These are phyloP conservation scores for Pholiota adiposa DNA, from an alignment of 1,284 basidiomycete genomes.

Conservation along the genomic window DNA sequence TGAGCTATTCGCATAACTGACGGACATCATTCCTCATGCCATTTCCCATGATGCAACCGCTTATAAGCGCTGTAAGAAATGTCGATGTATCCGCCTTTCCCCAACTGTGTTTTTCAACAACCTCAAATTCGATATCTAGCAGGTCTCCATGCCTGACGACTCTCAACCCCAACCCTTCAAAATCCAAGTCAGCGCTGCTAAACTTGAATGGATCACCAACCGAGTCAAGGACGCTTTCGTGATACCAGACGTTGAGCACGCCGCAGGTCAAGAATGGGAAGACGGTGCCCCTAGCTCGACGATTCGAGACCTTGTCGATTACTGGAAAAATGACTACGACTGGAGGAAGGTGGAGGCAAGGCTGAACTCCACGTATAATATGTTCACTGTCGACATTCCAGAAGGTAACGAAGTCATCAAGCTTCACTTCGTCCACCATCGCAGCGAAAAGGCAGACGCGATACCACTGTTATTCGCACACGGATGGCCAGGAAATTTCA, in stretches of 20 bases:
- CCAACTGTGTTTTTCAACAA: too few relatives aligned
- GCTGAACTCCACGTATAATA: slow-evolving; percentile 42
- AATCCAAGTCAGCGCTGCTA: slow-evolving; percentile 35
- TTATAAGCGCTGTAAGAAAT: too few relatives aligned
- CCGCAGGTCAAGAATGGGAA: slow-evolving; percentile 41
- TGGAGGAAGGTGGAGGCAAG: slow-evolving; percentile 42
- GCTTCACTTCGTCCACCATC: slow-evolving; percentile 49
- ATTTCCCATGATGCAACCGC: too few relatives aligned
- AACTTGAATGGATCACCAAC: slow-evolving; percentile 35
- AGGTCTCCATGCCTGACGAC: not conserved
- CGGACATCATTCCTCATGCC: too few relatives aligned
- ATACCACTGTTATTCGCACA: slow-evolving; percentile 51
- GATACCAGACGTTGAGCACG: slow-evolving; percentile 41
- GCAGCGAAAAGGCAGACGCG: slow-evolving; percentile 37
- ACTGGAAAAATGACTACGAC: slow-evolving; percentile 43
- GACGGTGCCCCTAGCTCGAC: slow-evolving; percentile 43
- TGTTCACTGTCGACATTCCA: slow-evolving; percentile 42
- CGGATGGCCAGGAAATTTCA: slow-evolving; percentile 52
- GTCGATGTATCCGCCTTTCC: too few relatives aligned
- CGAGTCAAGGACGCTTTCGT: slow-evolving; percentile 36
- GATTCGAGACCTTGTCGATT: slow-evolving; percentile 38
- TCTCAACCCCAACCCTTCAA: slow-evolving; percentile 31
- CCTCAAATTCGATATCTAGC: too few relatives aligned
- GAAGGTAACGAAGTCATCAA: slow-evolving; percentile 41
- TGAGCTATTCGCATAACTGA: too few relatives aligned